Evolutionary conservation across 2,329 filamentous ascomycete species (phyloP).

Genomic region (Nemania diffusa): DNA sequence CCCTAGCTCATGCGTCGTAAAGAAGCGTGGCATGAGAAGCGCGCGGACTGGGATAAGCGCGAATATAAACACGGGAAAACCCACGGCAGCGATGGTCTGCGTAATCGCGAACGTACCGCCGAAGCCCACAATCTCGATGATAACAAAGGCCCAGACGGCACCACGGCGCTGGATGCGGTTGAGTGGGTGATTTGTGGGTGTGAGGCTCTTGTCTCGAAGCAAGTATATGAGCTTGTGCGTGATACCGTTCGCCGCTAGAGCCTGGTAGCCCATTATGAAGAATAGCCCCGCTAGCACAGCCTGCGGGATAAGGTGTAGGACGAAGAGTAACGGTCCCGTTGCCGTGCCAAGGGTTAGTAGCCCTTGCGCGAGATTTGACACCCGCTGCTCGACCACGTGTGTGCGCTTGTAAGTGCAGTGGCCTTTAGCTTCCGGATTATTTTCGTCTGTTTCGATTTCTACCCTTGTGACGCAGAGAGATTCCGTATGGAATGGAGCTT

Average conservation of each 20-base stretch:
- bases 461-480: slow-evolving; percentile 77
- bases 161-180: slow-evolving; percentile 67
- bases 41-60: slow-evolving; percentile 74
- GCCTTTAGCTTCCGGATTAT: slow-evolving; percentile 61
- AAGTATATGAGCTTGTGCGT: slow-evolving; percentile 79
- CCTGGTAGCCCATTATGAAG: slow-evolving; percentile 86
- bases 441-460: slow-evolving; percentile 64
- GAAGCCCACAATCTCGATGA: slow-evolving; percentile 75
- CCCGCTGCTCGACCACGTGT: slow-evolving; percentile 80
- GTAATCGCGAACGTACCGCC: slow-evolving; percentile 85
- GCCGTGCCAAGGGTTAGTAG: slow-evolving; percentile 82
- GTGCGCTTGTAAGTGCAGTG: slow-evolving; percentile 62
- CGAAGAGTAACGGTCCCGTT: slow-evolving; percentile 77
- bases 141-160: slow-evolving; percentile 78
- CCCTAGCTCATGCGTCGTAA: slow-evolving; percentile 68
- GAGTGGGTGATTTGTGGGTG: slow-evolving; percentile 68
- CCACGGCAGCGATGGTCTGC: slow-evolving; percentile 83
- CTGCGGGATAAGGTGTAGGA: slow-evolving; percentile 81
- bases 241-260: slow-evolving; percentile 80
- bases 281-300: slow-evolving; percentile 83
- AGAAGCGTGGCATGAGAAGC: slow-evolving; percentile 70
- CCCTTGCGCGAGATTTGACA: slow-evolving; percentile 82
- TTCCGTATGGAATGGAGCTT: slow-evolving; percentile 84
- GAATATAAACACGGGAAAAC: slow-evolving; percentile 80
- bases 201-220: slow-evolving; percentile 71